Base-by-base conservation (phyloP, 2,329 filamentous ascomycete species). In the Aspergillus bombycis region DNA sequence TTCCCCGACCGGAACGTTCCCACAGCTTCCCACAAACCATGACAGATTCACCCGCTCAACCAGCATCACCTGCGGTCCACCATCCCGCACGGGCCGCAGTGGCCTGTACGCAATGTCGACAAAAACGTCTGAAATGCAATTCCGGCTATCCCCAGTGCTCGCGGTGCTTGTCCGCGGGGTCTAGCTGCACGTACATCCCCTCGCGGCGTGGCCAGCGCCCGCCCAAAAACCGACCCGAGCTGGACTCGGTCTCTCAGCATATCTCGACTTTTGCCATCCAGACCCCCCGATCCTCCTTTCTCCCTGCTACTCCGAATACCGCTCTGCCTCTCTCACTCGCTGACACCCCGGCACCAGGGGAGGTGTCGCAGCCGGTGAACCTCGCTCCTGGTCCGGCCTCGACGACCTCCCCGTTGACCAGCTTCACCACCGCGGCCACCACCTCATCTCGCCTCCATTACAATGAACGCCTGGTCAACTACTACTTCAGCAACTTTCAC, bases 101-200 rank as follows among this genome's bases (percentile, higher is more conserved):
- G 3, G 57, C 57, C n/a, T 59, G 57, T 32, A 59, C 45, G 10
- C 43, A 59, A 38, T 59, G 57, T 52, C 10, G 57, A 53, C 57
- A 50, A 11, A 48, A 48, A 41, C 57, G 48, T 16, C 30, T 59
- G 14, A 59, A 52, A 38, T 59, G 57, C 30, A 48, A 59, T 41
- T 32, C 43, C 4, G 48, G 34, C 19, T 50, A 50, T 28, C 57
- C 57, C 11, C 57, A 59, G 23, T 59, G 57, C 30, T 48, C 57
- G 11, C 46, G 57, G 12, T 59, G 57, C 23, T 26, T 41, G 21
- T 23, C 43, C 5, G 14, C 45, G 11, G 36, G 36, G 45, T 12
- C 46, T n/a, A 26, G 12, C 30, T 59, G 57, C 14, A 46, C 32
- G 11, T 59, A 59, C 21, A 21, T 59, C 30, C 45, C 45, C n/a